phyloP scores from a whole-genome alignment of 31 red algal genomes.

The Asparagopsis taxiformis region DNA sequence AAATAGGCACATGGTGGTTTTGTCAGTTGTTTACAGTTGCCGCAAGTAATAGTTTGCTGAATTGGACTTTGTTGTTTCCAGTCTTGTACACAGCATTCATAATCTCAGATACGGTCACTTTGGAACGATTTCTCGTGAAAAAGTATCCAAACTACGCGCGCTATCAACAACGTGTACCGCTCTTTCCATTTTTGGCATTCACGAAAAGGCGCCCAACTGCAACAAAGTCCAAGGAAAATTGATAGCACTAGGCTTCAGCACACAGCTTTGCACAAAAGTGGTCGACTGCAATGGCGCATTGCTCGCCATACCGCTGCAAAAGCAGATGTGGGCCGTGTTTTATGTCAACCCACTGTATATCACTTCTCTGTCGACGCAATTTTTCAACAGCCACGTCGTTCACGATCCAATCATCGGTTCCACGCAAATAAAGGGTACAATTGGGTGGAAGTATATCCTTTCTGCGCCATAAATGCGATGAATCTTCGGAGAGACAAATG shows the following conservation, averaged over 20 bases:
- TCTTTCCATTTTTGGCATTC: not conserved
- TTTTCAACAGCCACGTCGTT: slow-evolving; percentile 3
- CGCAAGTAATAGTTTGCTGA: slow-evolving; percentile 14
- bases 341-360: slow-evolving; percentile 28
- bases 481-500: slow-evolving; percentile 17
- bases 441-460: not conserved
- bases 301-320: slow-evolving; percentile 22
- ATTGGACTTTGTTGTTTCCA: slow-evolving; percentile 38
- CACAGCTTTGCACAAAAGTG: slow-evolving; percentile 24
- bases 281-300: slow-evolving; percentile 22
- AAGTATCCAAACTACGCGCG: slow-evolving; percentile 37
- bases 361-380: slow-evolving; percentile 32
- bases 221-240: not conserved
- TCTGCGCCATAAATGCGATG: slow-evolving; percentile 34
- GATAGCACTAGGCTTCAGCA: not conserved
- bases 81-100: slow-evolving; percentile 27
- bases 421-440: slow-evolving; percentile 31
- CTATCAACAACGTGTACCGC: slow-evolving; percentile 13
- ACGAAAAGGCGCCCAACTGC: not conserved
- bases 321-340: slow-evolving; percentile 40
- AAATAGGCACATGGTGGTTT: slow-evolving; percentile 48
- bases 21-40: slow-evolving; percentile 54
- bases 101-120: slow-evolving; percentile 21
- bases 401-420: slow-evolving; percentile 34
- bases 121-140: slow-evolving; percentile 16